Evolutionary conservation across 768 basidiomycete genomes (phyloP), one percentile per base, ranked within the genome.

Genomic region (Suillus subalutaceus): DNA sequence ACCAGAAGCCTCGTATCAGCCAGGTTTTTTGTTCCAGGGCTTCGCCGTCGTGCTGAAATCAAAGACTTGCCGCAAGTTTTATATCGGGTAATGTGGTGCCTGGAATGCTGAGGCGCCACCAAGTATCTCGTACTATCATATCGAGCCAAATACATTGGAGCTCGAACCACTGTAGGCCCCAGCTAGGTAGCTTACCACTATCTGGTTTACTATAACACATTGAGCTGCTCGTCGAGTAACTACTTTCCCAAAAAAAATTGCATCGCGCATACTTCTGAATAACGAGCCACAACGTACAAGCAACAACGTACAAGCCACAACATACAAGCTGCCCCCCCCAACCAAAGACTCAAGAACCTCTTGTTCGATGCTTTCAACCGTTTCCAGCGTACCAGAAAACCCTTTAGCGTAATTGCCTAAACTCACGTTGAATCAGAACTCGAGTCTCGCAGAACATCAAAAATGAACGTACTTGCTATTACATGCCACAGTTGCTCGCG

Each of bases 401-500:
- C 12, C 6, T 37, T 12, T 32, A 37, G 6, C 10, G 12, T 18
- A 13, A 3, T 6, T 32, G 1, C 55, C 41, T 60, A 41, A 18
- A 43, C 6, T 20, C 26, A 43, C 20, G 26, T 43, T 43, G 18
- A 8, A 30, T 60, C 6, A 60, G 59, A 60, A 2, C 10, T 60
- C 3, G 23, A 30, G 16, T 13, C 43, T 43, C 10, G 41, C 59
- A 43, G 41, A 32, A 43, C 26, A 41, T 43, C 12, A 32, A 35
- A 18, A 18, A 60, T 40, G 26, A 43, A 43, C 59, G 20, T 18
- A 63, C 65, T 30, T 64, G 35, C 62, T 6, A 20, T 56, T 56
- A 66, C 40, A 66, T 16, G 35, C 66, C 66, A 46, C 66, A 66
- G 30, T 18, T 38, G 43, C 9, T 56, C n/a, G 40, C 9, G 9